phyloP scores from a whole-genome alignment of 495 filamentous ascomycete species.

The Usnea hakonensis region DNA sequence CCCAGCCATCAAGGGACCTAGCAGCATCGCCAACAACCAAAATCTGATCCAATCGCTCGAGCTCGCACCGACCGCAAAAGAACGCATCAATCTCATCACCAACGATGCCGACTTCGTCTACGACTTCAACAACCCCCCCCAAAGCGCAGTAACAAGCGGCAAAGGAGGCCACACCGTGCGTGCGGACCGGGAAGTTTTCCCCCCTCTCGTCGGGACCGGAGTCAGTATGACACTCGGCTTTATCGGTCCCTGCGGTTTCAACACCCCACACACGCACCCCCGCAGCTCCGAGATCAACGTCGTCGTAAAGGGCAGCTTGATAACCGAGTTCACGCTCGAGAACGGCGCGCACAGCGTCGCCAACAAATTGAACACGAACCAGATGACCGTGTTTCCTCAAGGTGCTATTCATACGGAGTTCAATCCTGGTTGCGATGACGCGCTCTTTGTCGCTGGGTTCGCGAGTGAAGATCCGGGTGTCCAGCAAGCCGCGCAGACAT shows the following conservation, averaged over 20 bases:
- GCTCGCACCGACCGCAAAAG: conserved; percentile 20
- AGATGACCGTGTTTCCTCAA: conserved; percentile 42
- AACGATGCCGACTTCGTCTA: conserved; percentile 31
- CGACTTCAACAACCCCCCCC: conserved; percentile 33
- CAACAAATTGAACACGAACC: conserved; percentile 31
- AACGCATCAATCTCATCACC: conserved; percentile 27
- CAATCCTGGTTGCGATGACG: conserved; percentile 44
- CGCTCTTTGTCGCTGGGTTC: conserved; percentile 43
- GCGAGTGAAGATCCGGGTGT: conserved; percentile 43
- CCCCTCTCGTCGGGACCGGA: conserved; percentile 34
- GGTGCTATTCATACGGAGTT: conserved; percentile 47
- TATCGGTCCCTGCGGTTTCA: conserved; percentile 40
- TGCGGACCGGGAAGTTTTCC: conserved; percentile 35
- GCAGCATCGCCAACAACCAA: conserved; percentile 26
- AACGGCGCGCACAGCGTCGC: conserved; percentile 38
- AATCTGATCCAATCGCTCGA: conserved; percentile 22
- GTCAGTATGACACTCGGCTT: conserved; percentile 34
- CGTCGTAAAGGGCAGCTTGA: conserved; percentile 37
- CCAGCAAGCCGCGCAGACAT: conserved; percentile 40
- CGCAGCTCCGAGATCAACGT: conserved; percentile 37
- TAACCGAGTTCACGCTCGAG: conserved; percentile 44
- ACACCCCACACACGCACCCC: conserved; percentile 42
- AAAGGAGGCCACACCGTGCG: conserved; percentile 34
- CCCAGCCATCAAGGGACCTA: conserved; percentile 21
- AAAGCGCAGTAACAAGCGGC: conserved; percentile 21